Conservation (phyloP, 441 rosid genomes). For the Croton setiger region DNA sequence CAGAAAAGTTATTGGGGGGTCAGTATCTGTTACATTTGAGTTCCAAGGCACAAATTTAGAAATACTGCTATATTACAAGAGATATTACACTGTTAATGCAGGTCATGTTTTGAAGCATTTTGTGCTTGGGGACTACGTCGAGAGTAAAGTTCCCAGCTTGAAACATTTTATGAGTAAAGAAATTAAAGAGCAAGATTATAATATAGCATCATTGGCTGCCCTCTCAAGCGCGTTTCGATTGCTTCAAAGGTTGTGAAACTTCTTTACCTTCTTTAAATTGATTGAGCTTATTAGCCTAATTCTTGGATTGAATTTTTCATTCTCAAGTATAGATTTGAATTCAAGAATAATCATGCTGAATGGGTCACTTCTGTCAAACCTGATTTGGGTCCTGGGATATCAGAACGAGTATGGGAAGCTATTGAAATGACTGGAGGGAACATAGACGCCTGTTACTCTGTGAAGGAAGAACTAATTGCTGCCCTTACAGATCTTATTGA, state of each 20-base stretch:
- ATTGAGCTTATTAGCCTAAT: constrained; percentile 10
- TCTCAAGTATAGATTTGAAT: constrained; percentile 56
- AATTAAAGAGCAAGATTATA: constrained; percentile 33
- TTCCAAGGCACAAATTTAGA: no score
- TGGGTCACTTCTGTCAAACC: constrained; percentile 74
- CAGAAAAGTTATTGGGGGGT: constrained; percentile 68
- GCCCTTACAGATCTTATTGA: constrained; percentile 67
- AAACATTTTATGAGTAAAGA: constrained; percentile 52
- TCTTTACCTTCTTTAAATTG: constrained; percentile 3
- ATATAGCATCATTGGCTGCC: constrained; percentile 68
- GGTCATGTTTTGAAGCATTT: constrained; percentile 48
- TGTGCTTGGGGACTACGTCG: constrained; percentile 57
- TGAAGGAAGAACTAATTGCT: constrained; percentile 46
- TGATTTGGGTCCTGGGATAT: constrained; percentile 65
- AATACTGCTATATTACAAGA: neutral
- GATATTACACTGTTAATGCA: constrained; percentile 22
- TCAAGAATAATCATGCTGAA: constrained; percentile 78
- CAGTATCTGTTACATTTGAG: constrained; percentile 15
- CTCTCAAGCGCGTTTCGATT: constrained; percentile 66
- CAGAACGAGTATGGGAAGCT: constrained; percentile 65
- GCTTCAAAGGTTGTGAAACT: constrained; percentile 54
- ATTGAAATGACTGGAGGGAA: constrained; percentile 42
- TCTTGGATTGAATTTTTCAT: neutral
- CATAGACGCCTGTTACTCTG: constrained; percentile 41
- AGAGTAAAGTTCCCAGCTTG: constrained; percentile 63